Evolutionary conservation across 1,139 yeast genomes (phyloP), one percentile per base, ranked within the genome.

Genomic region (Blastobotrys buckinghamii): DNA sequence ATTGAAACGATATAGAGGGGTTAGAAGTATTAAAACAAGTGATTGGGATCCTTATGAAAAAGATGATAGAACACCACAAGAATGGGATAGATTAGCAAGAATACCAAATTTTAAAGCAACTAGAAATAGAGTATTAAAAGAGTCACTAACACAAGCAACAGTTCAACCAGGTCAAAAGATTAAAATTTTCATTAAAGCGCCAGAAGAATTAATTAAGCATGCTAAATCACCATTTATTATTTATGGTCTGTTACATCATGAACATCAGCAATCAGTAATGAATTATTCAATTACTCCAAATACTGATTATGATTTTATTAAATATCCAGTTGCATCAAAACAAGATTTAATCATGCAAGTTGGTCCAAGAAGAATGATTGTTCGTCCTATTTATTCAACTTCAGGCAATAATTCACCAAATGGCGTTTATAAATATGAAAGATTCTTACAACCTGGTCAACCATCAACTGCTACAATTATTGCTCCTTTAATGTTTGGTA

Each of bases 321-420:
- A 83, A 44, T 77, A 79, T 51, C 95, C 98, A 27, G 76, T 92
- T 51, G 84, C 90, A 44, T 80, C 95, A 16, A 84, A 83, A 56
- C 95, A 86, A 44, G 70, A 81, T 17, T 71, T 94, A 55, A 73
- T 90, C 50, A 92, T 87, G 15, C 97, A 92, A 69, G 89, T 89
- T 63, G 99, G 98, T 20, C 88, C 92, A 47, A 81, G 98, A 67
- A 78, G 98, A 61, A 82, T 87, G 65, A 74, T 79, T n/a, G 84
- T 92, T 46, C 75, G 80, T 50, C 99, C 99, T 16, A 63, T 86
- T 39, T 90, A 84, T 70, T 87, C 94, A 48, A 88, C 85, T 58
- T 84, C 83, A 9, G 70, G 72, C 10, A 76, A 88, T 12, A 83
- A 81, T 60, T 81, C 82, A 51, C 71, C 88, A 45, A 90, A 90